Evolutionary conservation across 805 yeast species (phyloP), one percentile per base, ranked within the genome.

Genomic region (Kodamaea kakaduensis): DNA sequence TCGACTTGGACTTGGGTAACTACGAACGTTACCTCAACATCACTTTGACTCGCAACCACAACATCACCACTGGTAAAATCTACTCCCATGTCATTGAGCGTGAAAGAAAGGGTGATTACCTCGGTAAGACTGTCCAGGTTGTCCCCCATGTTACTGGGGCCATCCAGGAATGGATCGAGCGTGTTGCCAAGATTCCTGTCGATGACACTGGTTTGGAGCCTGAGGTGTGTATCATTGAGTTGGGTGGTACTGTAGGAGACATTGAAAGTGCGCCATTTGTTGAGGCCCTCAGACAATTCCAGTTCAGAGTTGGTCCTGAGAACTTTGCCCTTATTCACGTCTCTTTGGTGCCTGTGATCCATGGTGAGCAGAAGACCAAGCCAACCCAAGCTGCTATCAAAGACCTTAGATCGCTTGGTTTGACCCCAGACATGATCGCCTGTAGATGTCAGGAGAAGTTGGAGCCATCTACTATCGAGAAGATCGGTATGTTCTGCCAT

Each of bases 211-310:
- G 93, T 36, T 71, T 79, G 58, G 83, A 79, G 53, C 99, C 99
- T 21, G 97, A 93, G 50, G 84, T 93, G 36, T 93, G 99, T 73
- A 88, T 93, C 57, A 81, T 93, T 47, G 99, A 90, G 69, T 75
- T 93, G 42, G 99, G 99, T 61, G 99, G 99, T 61, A 93, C 99
- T 19, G 98, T 93, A 41, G 99, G 99, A 58, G 99, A 93, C 60
- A 93, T 93, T 54, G 99, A 93, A 70, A 79, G 90, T 57, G 98
- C 97, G 36, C 98, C 99, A 17, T 93, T 93, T 49, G 97, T 93
- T 38, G 99, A 93, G 70, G 99, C 99, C 17, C 77, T 93, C 45
- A 84, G 99, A 73, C 99, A 93, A 67, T 93, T 93, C 69, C 98
- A 93, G 71, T 93, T 93, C 69, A 80, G 96, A 58, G 97, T 90